Percentiles rank a stretch among this genome's conserved stretches.
Conservation (phyloP, 306 rosid species). For the Rubus idaeus region DNA sequence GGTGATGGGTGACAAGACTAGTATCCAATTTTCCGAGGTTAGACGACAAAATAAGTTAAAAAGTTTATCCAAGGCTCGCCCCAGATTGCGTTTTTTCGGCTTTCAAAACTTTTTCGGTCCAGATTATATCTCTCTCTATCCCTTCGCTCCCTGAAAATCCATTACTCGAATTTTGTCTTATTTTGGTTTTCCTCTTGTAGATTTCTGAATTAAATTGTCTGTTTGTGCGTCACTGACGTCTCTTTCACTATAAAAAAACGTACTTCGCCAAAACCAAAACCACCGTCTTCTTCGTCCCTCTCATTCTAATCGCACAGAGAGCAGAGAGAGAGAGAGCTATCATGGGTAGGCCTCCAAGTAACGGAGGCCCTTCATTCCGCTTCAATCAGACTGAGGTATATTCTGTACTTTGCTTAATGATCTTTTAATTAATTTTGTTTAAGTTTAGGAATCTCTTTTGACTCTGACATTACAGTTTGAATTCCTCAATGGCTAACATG, state of each 20-base stretch:
- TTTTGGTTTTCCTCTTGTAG: neutral
- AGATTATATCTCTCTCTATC: neutral
- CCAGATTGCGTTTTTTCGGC: neutral
- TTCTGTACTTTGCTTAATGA: neutral
- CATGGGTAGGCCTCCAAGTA: conserved; percentile 98
- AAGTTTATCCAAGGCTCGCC: neutral
- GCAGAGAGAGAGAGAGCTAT: neutral
- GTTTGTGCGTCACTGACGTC: neutral
- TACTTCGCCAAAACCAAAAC: neutral
- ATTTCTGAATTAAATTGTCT: neutral
- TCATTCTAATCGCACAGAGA: neutral
- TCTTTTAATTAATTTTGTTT: neutral
- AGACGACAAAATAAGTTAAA: neutral
- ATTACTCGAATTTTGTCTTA: neutral
- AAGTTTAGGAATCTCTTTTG: neutral
- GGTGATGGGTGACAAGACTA: neutral
- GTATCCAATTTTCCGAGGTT: neutral
- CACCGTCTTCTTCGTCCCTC: neutral
- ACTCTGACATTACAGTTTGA: conserved; percentile 2
- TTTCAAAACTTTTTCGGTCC: neutral
- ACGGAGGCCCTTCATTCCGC: conserved; percentile 98
- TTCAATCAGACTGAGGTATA: conserved; percentile 72
- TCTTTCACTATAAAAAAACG: neutral
- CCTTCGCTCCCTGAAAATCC: neutral
- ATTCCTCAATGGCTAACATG: neutral